phyloP scores from a whole-genome alignment of 1,139 yeast genomes.

The Suhomyces terraborum region DNA sequence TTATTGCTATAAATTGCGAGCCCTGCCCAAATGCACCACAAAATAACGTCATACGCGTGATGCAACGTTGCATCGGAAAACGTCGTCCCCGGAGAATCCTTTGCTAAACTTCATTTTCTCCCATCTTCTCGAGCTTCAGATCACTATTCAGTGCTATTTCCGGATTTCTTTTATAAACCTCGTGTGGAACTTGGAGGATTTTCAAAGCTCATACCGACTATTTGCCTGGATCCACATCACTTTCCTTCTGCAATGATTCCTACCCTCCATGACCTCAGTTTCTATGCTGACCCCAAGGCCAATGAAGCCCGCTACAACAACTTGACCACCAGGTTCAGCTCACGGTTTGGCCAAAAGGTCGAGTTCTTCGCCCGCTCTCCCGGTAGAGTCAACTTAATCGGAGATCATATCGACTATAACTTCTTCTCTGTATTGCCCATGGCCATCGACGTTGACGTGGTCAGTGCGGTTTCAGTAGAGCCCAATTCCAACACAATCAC shows the following conservation, averaged over 20 bases:
- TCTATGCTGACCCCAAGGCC: slow-evolving; percentile 33
- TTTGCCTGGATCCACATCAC: background rate
- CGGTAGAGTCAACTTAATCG: slow-evolving; percentile 73
- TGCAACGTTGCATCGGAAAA: slow-evolving; percentile 10
- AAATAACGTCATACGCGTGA: background rate
- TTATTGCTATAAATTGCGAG: background rate
- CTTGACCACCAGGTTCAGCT: slow-evolving; percentile 24
- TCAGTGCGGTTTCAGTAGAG: slow-evolving; percentile 51
- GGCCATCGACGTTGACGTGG: slow-evolving; percentile 69
- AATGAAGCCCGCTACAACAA: slow-evolving; percentile 31
- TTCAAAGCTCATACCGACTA: background rate
- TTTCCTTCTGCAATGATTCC: slow-evolving; percentile 26
- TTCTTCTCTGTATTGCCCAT: slow-evolving; percentile 72
- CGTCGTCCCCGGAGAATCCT: slow-evolving; percentile 5
- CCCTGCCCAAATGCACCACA: background rate
- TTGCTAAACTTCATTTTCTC: background rate
- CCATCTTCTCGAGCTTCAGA: background rate
- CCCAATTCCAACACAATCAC: slow-evolving; percentile 33
- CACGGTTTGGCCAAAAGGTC: slow-evolving; percentile 30
- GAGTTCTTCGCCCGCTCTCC: slow-evolving; percentile 63
- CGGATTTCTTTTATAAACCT: background rate
- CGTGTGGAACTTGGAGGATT: background rate
- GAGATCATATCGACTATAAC: slow-evolving; percentile 75
- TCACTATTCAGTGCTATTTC: background rate
- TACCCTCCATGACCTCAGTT: slow-evolving; percentile 35